phyloP scores from a whole-genome alignment of 2,329 filamentous ascomycete genomes.

The Talaromyces amestolkiae region DNA sequence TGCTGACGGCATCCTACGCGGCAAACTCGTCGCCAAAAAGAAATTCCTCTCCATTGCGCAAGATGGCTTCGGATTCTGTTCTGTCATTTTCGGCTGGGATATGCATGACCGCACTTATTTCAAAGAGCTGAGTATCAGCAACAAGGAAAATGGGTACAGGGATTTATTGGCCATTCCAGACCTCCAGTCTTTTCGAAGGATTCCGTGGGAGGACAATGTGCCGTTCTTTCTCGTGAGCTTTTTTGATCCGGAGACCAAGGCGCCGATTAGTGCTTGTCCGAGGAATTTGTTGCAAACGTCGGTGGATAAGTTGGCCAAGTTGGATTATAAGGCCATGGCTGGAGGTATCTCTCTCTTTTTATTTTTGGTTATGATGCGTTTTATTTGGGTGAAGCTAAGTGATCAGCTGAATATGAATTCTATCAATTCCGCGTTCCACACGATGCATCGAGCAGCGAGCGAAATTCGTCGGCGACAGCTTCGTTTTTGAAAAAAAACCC shows the following conservation, averaged over 20 bases:
- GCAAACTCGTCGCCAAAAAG: conserved; percentile 87
- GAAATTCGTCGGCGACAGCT: conserved; percentile 67
- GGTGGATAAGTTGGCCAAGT: conserved; percentile 63
- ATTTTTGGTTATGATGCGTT: neutral
- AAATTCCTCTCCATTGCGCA: conserved; percentile 84
- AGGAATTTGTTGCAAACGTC: conserved; percentile 69
- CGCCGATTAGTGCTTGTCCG: conserved; percentile 74
- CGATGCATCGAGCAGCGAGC: conserved; percentile 48
- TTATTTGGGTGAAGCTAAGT: conserved; percentile 20
- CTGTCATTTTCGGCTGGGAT: conserved; percentile 93
- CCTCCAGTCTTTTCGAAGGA: conserved; percentile 71
- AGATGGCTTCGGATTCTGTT: conserved; percentile 88
- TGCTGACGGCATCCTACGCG: conserved; percentile 80
- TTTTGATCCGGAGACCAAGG: conserved; percentile 71
- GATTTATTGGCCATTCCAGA: conserved; percentile 83
- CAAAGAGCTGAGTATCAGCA: conserved; percentile 79
- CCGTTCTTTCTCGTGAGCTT: conserved; percentile 86
- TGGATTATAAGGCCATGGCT: conserved; percentile 81
- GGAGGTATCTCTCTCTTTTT: conserved; percentile 62
- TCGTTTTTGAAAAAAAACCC: conserved; percentile 72
- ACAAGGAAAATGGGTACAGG: conserved; percentile 84
- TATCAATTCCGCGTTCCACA: conserved; percentile 77
- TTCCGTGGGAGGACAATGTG: conserved; percentile 86
- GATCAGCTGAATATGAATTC: conserved; percentile 89
- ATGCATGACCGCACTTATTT: conserved; percentile 94